Evolutionary conservation across 148 eudicot species (phyloP), one percentile per base, ranked within the genome.

Genomic region (Talinum fruticosum): DNA sequence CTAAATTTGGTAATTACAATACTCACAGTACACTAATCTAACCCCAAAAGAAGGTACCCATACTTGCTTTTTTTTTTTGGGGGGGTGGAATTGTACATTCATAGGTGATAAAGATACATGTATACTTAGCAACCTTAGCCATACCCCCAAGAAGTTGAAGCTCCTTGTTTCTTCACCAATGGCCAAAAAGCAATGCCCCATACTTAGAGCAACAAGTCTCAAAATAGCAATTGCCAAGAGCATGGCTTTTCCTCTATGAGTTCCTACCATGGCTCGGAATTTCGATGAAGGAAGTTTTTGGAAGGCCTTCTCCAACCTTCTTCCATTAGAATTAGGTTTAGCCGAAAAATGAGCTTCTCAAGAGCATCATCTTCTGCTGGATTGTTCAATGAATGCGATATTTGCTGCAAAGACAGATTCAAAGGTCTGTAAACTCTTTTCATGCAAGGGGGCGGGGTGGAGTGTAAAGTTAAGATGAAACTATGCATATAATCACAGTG

Each of bases 261-360:
- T 28, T 71, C 34, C 84, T 84, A 91, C 97, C 93, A 92, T 38
- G 97, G 97, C 67, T 92, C 97, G 19, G 97, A 84, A 70, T 85
- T 83, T 78, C 84, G 82, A 51, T 82, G 84, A 37, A 88, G 83
- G 79, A 85, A 79, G 66, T 49, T 87, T 76, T 33, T 83, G 32
- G 88, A 71, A 59, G 89, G 88, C 33, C 45, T 76, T 77, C 83
- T 88, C 97, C 93, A 90, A 69, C 90, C 92, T 62, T 85, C 92
- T 75, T 92, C 93, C 97, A 84, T 90, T 74, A 85, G 64, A 78
- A 92, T 90, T 69, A 92, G 90, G 84, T 87, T 85, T 23, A 92
- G 92, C 47, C 97, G 90, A 64, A 85, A 70, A 35, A 86, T 78
- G 44, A 92, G 78, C 75, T 88, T 90, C 66, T 90, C 92, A 37